These are phyloP conservation scores for Penicillium coprophilum DNA, from an alignment of 495 filamentous ascomycete species.

Conservation along the genomic window DNA sequence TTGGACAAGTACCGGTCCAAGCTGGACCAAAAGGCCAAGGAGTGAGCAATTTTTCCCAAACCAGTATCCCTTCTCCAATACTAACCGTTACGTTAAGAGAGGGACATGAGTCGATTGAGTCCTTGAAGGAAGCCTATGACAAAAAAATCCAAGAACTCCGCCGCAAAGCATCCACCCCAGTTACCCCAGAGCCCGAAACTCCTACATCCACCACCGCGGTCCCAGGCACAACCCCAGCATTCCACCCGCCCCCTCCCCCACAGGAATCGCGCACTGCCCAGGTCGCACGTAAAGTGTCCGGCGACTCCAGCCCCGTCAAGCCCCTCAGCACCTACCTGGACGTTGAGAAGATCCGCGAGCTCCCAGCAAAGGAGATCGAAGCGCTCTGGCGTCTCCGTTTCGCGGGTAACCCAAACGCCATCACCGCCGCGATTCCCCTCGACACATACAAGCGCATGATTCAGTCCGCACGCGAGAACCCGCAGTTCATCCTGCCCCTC, in stretches of 20 bases:
- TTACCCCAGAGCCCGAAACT: constrained; percentile 48
- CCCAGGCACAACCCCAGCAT: constrained; percentile 29
- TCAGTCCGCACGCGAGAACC: constrained; percentile 65
- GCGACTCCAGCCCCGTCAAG: constrained; percentile 61
- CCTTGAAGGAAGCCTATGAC: constrained; percentile 77
- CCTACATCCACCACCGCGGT: constrained; percentile 13
- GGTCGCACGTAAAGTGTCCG: constrained; percentile 31
- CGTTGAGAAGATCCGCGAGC: constrained; percentile 66
- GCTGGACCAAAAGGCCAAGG: constrained; percentile 77
- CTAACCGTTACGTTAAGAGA: constrained; percentile 47
- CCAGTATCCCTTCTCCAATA: not conserved
- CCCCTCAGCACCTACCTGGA: constrained; percentile 82
- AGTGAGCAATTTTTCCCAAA: constrained; percentile 48
- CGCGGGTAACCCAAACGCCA: constrained; percentile 62
- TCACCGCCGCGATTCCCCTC: constrained; percentile 78
- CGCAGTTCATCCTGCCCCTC: constrained; percentile 88
- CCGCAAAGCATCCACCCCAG: constrained; percentile 57
- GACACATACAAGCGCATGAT: constrained; percentile 69
- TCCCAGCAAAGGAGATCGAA: constrained; percentile 81
- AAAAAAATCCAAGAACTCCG: constrained; percentile 72
- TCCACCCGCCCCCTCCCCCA: constrained; percentile 31
- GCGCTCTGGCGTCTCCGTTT: constrained; percentile 91
- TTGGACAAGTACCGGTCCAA: constrained; percentile 85
- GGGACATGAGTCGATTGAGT: constrained; percentile 69
- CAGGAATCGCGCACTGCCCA: constrained; percentile 34